A percentile compares a stretch with the other conserved stretches of the same genome.
Conservation (phyloP, 169 alveolate species). For the Plasmodium coatneyi region DNA sequence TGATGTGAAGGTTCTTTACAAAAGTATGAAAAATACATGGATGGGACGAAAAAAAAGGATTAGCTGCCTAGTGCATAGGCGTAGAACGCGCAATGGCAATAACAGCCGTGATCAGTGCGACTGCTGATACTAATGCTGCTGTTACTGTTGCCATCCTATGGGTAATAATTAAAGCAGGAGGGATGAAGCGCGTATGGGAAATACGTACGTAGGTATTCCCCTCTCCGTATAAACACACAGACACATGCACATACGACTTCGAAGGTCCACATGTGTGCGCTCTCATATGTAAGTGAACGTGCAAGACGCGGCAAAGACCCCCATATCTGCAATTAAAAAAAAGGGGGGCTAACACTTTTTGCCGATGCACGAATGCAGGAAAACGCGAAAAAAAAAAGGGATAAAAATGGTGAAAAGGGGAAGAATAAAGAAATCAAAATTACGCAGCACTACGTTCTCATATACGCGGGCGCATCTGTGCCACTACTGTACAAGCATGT, state of each 20-base stretch:
- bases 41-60: not conserved
- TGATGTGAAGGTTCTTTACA: slow-evolving; percentile 1
- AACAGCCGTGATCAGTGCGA: not conserved
- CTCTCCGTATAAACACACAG: not conserved
- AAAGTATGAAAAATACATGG: not conserved
- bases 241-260: not conserved
- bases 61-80: not conserved
- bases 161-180: not conserved
- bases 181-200: not conserved
- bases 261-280: not conserved
- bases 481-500: not conserved
- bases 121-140: too few species aligned
- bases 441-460: not conserved
- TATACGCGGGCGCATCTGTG: not conserved
- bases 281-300: not conserved
- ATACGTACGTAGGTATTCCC: not conserved
- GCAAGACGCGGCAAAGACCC: not conserved
- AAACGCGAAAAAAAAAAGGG: not conserved
- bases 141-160: not conserved
- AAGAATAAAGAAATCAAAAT: not conserved
- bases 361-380: not conserved
- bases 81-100: not conserved
- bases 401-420: not conserved
- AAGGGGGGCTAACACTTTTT: not conserved
- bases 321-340: not conserved